Evolutionary conservation across 164 flowering plant species (phyloP).

Genomic region (Magnolia officinalis): DNA sequence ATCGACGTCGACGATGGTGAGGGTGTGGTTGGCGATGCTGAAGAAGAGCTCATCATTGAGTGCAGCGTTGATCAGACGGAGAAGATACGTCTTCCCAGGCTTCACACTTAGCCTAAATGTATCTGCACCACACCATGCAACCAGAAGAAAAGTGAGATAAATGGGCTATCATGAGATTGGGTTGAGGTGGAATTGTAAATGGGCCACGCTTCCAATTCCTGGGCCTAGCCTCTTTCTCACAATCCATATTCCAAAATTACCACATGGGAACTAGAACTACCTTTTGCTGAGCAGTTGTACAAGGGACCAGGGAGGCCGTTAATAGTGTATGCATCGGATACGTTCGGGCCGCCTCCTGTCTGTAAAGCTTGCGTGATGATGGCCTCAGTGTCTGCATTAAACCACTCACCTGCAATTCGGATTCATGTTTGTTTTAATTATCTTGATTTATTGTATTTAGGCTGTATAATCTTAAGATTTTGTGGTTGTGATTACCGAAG

Average conservation of each 20-base stretch:
- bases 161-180: too few relatives aligned
- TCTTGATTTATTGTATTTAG: not conserved
- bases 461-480: not conserved
- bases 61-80: constrained; percentile 76
- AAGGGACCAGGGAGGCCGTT: constrained; percentile 72
- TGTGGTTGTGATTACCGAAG: constrained; percentile 32
- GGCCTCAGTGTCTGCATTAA: constrained; percentile 56
- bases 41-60: constrained; percentile 78
- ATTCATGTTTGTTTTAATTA: not conserved
- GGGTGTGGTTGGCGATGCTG: constrained; percentile 64
- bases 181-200: too few relatives aligned
- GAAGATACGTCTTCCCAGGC: constrained; percentile 67
- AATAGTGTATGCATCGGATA: constrained; percentile 73
- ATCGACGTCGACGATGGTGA: constrained; percentile 65
- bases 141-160: not conserved
- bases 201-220: not conserved
- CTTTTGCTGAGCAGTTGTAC: constrained; percentile 69
- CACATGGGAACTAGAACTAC: constrained; percentile 19
- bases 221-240: not conserved
- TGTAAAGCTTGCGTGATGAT: constrained; percentile 53
- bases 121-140: constrained; percentile 37
- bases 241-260: too few relatives aligned
- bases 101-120: constrained; percentile 64
- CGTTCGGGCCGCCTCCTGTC: constrained; percentile 61
- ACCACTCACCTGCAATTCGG: constrained; percentile 60